Evolutionary conservation across 371 early-diverging fungal genomes (phyloP).

Genomic region (Mucor circinelloides): DNA sequence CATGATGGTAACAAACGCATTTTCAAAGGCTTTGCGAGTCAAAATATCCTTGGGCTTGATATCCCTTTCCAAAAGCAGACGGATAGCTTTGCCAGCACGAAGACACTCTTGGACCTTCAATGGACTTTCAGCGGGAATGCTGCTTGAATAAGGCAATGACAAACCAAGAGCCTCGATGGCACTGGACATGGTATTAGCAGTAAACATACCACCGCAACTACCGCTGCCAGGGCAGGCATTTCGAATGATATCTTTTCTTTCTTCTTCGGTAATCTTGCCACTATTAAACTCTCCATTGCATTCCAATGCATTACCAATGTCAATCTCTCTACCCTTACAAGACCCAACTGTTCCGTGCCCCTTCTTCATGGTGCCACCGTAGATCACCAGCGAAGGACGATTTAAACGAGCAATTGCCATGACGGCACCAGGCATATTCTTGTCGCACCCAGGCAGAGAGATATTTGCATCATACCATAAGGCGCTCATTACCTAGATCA

Average conservation of each 20-base stretch:
- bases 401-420: slow-evolving; percentile 96
- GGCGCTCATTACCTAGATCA: slow-evolving; percentile 23
- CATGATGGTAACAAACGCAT: slow-evolving; percentile 91
- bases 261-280: slow-evolving; percentile 85
- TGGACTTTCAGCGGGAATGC: slow-evolving; percentile 84
- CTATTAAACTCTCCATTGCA: slow-evolving; percentile 88
- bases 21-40: slow-evolving; percentile 93
- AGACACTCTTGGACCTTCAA: slow-evolving; percentile 88
- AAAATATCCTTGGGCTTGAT: slow-evolving; percentile 94
- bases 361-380: slow-evolving; percentile 87
- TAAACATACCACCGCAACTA: slow-evolving; percentile 95
- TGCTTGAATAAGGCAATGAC: slow-evolving; percentile 91
- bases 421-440: slow-evolving; percentile 98
- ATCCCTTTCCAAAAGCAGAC: slow-evolving; percentile 82
- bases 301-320: slow-evolving; percentile 94
- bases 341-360: slow-evolving; percentile 64
- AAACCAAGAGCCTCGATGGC: slow-evolving; percentile 97
- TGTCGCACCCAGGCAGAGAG: slow-evolving; percentile 79
- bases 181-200: slow-evolving; percentile 96
- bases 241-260: slow-evolving; percentile 81
- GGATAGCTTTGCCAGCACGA: slow-evolving; percentile 81
- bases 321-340: slow-evolving; percentile 64
- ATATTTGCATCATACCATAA: slow-evolving; percentile 48
- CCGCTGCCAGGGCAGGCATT: slow-evolving; percentile 95
- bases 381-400: slow-evolving; percentile 94